Conservation (phyloP, 495 filamentous ascomycete species). For the Annulohypoxylon moriforme region DNA sequence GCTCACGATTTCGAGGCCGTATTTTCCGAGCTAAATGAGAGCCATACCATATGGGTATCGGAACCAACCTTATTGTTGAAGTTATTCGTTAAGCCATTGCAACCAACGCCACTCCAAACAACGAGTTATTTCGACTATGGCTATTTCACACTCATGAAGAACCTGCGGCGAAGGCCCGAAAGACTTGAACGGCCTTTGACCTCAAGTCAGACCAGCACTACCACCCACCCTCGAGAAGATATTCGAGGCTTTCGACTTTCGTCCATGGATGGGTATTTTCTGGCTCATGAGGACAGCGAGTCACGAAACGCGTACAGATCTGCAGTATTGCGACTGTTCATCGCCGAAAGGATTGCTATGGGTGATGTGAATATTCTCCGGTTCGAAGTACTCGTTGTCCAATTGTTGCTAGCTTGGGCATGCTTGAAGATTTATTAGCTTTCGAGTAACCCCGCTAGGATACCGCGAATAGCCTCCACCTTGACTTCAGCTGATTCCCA, state of each 20-base stretch:
- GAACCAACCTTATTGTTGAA: conserved; percentile 56
- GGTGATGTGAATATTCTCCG: conserved; percentile 46
- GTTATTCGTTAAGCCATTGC: conserved; percentile 51
- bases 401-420: conserved; percentile 46
- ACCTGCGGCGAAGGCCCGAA: conserved; percentile 52
- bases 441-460: background rate
- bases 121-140: conserved; percentile 47
- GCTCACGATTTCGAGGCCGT: conserved; percentile 63
- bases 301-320: conserved; percentile 42
- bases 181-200: conserved; percentile 50
- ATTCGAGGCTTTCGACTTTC: conserved; percentile 54
- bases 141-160: conserved; percentile 52
- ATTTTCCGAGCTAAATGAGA: conserved; percentile 61
- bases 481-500: background rate
- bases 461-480: background rate
- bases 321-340: conserved; percentile 50
- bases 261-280: conserved; percentile 57
- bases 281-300: conserved; percentile 44
- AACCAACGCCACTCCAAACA: conserved; percentile 39
- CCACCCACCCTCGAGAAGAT: conserved; percentile 37
- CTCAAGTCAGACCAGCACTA: conserved; percentile 34
- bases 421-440: background rate
- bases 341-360: conserved; percentile 52
- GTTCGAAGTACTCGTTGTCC: conserved; percentile 41
- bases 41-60: conserved; percentile 64